Evolutionary conservation across 1,139 yeast genomes (phyloP).

Genomic region (Pichia sp.): DNA sequence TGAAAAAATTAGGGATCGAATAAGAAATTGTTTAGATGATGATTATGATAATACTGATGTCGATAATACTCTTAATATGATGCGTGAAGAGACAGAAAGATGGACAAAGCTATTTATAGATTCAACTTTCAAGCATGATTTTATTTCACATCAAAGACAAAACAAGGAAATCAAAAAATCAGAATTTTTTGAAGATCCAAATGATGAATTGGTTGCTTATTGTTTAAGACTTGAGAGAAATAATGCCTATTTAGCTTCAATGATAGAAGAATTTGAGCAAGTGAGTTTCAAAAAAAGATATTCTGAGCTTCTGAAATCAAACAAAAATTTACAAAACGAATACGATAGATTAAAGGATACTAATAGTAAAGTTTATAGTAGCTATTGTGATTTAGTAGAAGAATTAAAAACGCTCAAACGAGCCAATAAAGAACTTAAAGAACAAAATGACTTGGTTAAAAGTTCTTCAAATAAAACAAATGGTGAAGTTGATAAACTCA

Average conservation of each 20-base stretch:
- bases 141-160: too few relatives aligned
- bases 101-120: conserved; percentile 6
- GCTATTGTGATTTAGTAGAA: conserved; percentile 16
- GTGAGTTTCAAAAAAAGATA: conserved; percentile 23
- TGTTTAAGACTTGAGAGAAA: conserved; percentile 19
- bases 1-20: conserved; percentile 5
- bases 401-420: conserved; percentile 9
- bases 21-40: conserved; percentile 9
- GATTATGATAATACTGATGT: conserved; percentile 10
- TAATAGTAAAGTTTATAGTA: conserved; percentile 12
- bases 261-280: conserved; percentile 21
- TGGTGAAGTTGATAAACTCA: neutral
- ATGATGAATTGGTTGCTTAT: conserved; percentile 13
- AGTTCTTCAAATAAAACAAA: too few relatives aligned
- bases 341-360: conserved; percentile 17
- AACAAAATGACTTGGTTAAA: too few relatives aligned
- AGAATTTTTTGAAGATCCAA: neutral
- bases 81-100: conserved; percentile 15
- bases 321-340: conserved; percentile 15
- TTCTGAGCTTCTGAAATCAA: conserved; percentile 16
- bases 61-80: conserved; percentile 20
- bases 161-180: too few relatives aligned
- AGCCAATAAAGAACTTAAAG: neutral
- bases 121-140: neutral
- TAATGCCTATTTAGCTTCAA: conserved; percentile 18